These are phyloP conservation scores for Trichosporon coremiiforme DNA, from an alignment of 1,284 basidiomycete species.

Conservation along the genomic window DNA sequence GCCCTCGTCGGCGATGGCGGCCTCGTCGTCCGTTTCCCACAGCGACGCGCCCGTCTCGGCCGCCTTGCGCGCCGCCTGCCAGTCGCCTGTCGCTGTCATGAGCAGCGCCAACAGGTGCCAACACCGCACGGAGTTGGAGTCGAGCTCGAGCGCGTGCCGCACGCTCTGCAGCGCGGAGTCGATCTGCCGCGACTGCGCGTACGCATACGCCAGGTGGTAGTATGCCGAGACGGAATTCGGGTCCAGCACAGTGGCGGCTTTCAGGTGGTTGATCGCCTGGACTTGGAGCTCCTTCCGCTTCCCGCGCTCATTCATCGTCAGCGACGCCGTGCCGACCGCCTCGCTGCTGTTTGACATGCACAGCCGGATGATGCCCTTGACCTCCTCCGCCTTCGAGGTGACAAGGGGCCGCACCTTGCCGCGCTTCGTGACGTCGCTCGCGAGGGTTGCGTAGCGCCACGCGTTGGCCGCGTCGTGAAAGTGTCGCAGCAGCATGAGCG, in stretches of 20 bases:
- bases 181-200: constrained; percentile 72
- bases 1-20: constrained; percentile 28
- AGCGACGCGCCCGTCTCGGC: constrained; percentile 69
- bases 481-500: constrained; percentile 67
- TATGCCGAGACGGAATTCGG: constrained; percentile 65
- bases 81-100: constrained; percentile 76
- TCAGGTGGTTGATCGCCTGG: constrained; percentile 65
- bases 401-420: constrained; percentile 24
- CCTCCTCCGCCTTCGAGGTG: constrained; percentile 48
- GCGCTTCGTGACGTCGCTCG: constrained; percentile 46
- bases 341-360: constrained; percentile 50
- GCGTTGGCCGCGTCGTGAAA: constrained; percentile 52
- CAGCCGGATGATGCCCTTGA: constrained; percentile 54
- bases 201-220: constrained; percentile 78
- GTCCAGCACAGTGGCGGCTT: constrained; percentile 62
- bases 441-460: constrained; percentile 52
- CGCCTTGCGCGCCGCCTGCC: constrained; percentile 74
- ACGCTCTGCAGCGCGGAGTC: constrained; percentile 69
- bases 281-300: constrained; percentile 65
- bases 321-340: constrained; percentile 15
- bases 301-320: constrained; percentile 62
- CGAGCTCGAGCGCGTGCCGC: constrained; percentile 73
- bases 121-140: constrained; percentile 70
- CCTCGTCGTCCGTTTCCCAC: constrained; percentile 58
- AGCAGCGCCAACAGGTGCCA: constrained; percentile 92